phyloP scores from a whole-genome alignment of 2,329 filamentous ascomycete genomes.

The Emergomyces pasteurianus region DNA sequence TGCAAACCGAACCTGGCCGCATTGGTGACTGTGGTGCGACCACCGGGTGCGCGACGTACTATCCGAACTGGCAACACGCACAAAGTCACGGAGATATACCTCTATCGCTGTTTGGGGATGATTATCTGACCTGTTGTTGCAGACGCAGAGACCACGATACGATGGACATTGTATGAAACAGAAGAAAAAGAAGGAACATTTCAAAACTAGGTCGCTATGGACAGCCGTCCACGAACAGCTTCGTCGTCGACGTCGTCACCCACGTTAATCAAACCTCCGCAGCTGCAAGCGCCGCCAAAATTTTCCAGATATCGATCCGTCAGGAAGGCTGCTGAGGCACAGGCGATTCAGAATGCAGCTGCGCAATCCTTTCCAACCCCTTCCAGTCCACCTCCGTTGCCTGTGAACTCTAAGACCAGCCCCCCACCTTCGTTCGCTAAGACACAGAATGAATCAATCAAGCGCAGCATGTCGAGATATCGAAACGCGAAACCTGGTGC shows the following conservation, averaged over 20 bases:
- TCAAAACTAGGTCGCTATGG: not conserved
- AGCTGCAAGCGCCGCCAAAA: slow-evolving; percentile 25
- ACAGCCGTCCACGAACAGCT: not conserved
- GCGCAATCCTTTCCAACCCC: not conserved
- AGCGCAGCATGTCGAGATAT: slow-evolving; percentile 30
- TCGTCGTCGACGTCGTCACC: not conserved
- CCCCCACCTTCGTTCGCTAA: slow-evolving; percentile 2
- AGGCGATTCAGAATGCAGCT: slow-evolving; percentile 12
- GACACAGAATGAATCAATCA: slow-evolving; percentile 17
- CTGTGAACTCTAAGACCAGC: slow-evolving; percentile 3
- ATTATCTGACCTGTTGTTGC: not conserved
- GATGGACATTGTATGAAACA: not conserved
- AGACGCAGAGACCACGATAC: not conserved
- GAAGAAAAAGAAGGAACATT: not conserved
- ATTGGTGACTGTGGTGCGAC: not conserved
- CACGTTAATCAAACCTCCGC: not conserved
- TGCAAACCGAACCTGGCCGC: not conserved
- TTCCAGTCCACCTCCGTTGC: slow-evolving; percentile 9
- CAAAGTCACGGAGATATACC: not conserved
- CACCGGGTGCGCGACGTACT: not conserved
- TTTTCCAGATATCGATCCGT: slow-evolving; percentile 50
- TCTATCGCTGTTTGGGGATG: not conserved
- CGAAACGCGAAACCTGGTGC: slow-evolving; percentile 16
- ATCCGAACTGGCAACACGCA: not conserved
- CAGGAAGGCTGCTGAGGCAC: slow-evolving; percentile 31